Percentiles rank a stretch among this genome's conserved stretches.
Evolutionary conservation across 129 eudicot genomes (phyloP).

Genomic region (Sambucus nigra): DNA sequence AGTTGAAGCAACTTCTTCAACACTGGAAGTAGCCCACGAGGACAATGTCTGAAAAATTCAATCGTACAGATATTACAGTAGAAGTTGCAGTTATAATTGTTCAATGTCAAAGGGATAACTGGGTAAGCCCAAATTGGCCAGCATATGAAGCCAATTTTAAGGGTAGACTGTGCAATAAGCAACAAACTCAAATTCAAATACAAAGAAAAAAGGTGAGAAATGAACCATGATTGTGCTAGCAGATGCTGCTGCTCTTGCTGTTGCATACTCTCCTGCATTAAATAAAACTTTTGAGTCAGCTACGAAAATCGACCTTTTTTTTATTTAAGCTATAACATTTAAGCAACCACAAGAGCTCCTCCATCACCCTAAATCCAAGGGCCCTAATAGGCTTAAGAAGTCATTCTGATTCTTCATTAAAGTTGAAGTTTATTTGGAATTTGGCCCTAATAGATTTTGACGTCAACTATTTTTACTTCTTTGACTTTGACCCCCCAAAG

Average conservation of each 20-base stretch:
- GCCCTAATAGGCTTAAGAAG: too few species aligned
- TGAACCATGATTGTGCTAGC: slow-evolving; percentile 94
- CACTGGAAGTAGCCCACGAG: slow-evolving; percentile 82
- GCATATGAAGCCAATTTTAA: not conserved
- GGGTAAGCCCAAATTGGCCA: too few species aligned
- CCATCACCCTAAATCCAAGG: too few species aligned
- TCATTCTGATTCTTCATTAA: too few species aligned
- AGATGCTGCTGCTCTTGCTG: slow-evolving; percentile 83
- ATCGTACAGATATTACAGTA: not conserved
- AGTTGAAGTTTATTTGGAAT: too few species aligned
- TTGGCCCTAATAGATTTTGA: too few species aligned
- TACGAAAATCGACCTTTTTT: not conserved
- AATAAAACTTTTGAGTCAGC: not conserved
- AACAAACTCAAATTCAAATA: not conserved
- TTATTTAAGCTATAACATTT: not conserved
- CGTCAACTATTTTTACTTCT: too few species aligned
- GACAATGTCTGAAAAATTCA: slow-evolving; percentile 57
- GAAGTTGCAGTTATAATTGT: not conserved
- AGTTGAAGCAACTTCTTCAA: slow-evolving; percentile 94
- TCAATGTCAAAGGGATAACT: too few species aligned
- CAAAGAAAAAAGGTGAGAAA: slow-evolving; percentile 7
- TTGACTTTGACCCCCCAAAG: too few species aligned
- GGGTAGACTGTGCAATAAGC: not conserved
- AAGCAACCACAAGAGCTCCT: too few species aligned
- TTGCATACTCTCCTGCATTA: slow-evolving; percentile 78